Conservation (phyloP, 805 yeast species). For the Lipomyces orientalis region DNA sequence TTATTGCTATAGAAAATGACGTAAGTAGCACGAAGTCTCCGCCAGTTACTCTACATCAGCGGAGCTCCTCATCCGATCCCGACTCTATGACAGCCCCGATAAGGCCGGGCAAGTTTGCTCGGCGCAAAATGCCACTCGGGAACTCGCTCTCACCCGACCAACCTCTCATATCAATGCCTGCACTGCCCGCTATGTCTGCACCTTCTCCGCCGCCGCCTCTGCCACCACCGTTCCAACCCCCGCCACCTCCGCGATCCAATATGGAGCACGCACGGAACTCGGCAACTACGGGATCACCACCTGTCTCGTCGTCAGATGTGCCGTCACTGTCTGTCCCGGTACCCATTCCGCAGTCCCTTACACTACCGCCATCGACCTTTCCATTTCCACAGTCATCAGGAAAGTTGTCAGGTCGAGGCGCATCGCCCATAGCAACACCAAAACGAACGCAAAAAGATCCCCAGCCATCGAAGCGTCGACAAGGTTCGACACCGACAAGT, state of each 20-base stretch:
- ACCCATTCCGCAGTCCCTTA: constrained; percentile 11
- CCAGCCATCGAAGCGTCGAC: background rate
- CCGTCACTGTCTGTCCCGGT: background rate
- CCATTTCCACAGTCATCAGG: constrained; percentile 23
- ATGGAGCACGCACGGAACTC: background rate
- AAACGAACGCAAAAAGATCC: background rate
- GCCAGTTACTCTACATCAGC: background rate
- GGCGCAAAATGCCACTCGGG: background rate
- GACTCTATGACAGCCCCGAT: background rate
- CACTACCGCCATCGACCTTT: constrained; percentile 36
- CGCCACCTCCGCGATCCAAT: background rate
- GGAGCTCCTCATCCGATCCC: background rate
- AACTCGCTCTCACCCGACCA: background rate
- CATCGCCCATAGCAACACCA: constrained; percentile 9
- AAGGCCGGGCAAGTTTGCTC: constrained; percentile 6
- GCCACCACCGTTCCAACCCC: constrained; percentile 10
- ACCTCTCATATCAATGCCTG: background rate
- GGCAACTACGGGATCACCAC: background rate
- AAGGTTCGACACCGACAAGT: constrained; percentile 1
- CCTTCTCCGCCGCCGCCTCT: constrained; percentile 11
- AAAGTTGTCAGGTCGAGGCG: constrained; percentile 13
- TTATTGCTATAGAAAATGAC: background rate
- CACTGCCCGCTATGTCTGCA: background rate
- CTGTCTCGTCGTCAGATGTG: background rate
- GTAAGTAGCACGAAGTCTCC: background rate